A percentile compares a stretch with the other conserved stretches of the same genome.
Conservation (phyloP, 805 yeast species). For the Candida xyloterini region DNA sequence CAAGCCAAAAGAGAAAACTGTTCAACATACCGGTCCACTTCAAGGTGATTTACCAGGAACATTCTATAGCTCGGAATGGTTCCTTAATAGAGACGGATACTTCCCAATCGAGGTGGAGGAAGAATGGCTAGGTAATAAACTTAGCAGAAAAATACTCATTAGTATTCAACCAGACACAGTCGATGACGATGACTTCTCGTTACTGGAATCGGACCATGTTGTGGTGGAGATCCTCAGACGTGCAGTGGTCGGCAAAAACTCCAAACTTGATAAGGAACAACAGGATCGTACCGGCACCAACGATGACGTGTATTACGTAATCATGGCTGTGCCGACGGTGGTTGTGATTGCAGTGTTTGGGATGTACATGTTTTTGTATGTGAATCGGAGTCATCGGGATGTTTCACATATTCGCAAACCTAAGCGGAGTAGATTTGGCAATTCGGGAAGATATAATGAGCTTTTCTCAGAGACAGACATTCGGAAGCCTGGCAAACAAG, state of each 20-base stretch:
- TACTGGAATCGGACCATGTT: conserved; percentile 40
- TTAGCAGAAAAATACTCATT: conserved; percentile 54
- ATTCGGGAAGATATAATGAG: conserved; percentile 28
- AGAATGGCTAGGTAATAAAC: conserved; percentile 60
- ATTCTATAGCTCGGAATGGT: conserved; percentile 73
- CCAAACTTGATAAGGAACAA: conserved; percentile 30
- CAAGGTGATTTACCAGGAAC: conserved; percentile 35
- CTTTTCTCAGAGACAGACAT: conserved; percentile 29
- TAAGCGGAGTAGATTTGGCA: conserved; percentile 34
- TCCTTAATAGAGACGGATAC: conserved; percentile 56
- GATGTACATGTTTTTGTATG: conserved; percentile 61
- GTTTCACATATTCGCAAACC: conserved; percentile 42
- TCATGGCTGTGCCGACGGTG: conserved; percentile 64
- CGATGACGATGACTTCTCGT: conserved; percentile 62
- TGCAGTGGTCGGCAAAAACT: conserved; percentile 49
- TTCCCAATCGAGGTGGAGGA: conserved; percentile 58
- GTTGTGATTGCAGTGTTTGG: conserved; percentile 57
- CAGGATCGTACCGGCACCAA: conserved; percentile 41
- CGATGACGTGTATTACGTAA: conserved; percentile 51
- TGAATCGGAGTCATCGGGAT: conserved; percentile 57
- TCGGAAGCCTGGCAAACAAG: conserved; percentile 27
- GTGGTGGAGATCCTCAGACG: conserved; percentile 49
- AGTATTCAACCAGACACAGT: conserved; percentile 72
- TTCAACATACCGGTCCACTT: conserved; percentile 11
- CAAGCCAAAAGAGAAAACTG: conserved; percentile 20